Conservation (phyloP, 768 basidiomycete genomes). For the Russula dissimulans region DNA sequence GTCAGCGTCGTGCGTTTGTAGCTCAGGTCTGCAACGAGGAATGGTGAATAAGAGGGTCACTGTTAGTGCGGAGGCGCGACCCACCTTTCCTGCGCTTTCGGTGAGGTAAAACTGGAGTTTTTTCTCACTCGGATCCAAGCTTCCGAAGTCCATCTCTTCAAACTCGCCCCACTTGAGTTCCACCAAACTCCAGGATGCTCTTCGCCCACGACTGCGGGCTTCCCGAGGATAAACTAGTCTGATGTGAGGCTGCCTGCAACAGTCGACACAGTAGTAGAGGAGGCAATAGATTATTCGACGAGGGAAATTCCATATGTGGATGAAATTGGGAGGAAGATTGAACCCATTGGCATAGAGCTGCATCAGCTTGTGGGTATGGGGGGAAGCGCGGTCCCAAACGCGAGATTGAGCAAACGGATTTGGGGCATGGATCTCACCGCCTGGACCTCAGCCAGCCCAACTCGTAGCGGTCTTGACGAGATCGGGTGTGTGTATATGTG, state of each 20-base stretch:
- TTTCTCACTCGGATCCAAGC: slow-evolving; percentile 43
- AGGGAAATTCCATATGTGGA: slow-evolving; percentile 33
- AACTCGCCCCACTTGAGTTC: slow-evolving; percentile 92
- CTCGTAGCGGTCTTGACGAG: slow-evolving; percentile 56
- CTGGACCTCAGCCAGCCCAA: slow-evolving; percentile 35
- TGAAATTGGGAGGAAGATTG: slow-evolving; percentile 52
- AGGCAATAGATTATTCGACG: slow-evolving; percentile 25
- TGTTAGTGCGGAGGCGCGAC: slow-evolving; percentile 27
- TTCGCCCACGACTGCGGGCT: slow-evolving; percentile 37
- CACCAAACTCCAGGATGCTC: slow-evolving; percentile 63
- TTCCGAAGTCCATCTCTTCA: slow-evolving; percentile 72
- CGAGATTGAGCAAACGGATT: slow-evolving; percentile 50
- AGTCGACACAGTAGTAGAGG: slow-evolving; percentile 19
- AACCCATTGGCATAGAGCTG: slow-evolving; percentile 67
- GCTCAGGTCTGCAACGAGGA: slow-evolving; percentile 27
- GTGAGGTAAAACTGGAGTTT: slow-evolving; percentile 90
- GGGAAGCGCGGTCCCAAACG: slow-evolving; percentile 71
- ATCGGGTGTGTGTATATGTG: slow-evolving; percentile 68
- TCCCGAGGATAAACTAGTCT: slow-evolving; percentile 25
- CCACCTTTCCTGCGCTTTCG: slow-evolving; percentile 53
- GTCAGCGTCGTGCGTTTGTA: slow-evolving; percentile 76
- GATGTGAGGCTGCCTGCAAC: slow-evolving; percentile 9
- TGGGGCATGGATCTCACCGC: slow-evolving; percentile 24
- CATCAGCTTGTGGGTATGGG: slow-evolving; percentile 46
- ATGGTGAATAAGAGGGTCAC: slow-evolving; percentile 27